phyloP scores from a whole-genome alignment of 2,329 filamentous ascomycete genomes.

The Stenocarpella maydis region DNA sequence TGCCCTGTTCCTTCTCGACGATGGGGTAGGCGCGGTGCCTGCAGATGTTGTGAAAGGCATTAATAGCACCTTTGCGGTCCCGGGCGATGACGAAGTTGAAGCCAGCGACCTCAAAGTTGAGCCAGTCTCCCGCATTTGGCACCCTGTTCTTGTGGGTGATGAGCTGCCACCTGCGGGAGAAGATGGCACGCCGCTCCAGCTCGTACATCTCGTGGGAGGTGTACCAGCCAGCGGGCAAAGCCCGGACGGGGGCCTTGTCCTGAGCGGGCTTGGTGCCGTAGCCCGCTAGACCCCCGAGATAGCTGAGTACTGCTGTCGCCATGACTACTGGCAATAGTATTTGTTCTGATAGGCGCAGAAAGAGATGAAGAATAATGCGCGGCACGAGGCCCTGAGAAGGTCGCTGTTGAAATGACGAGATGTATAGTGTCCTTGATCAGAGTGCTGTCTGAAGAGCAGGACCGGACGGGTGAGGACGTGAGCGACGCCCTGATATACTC shows the following conservation, averaged over 20 bases:
- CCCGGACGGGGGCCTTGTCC: conserved; percentile 43
- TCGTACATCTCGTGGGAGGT: conserved; percentile 62
- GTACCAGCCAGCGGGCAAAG: conserved; percentile 62
- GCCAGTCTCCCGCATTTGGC: conserved; percentile 62
- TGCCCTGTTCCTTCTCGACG: conserved; percentile 59
- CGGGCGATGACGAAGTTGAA: conserved; percentile 62
- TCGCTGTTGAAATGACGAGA: not conserved
- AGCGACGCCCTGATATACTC: conserved; percentile 18
- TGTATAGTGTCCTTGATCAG: not conserved
- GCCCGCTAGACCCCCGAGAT: conserved; percentile 24
- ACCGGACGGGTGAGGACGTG: conserved; percentile 2
- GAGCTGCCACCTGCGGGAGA: conserved; percentile 64
- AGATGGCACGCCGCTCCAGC: conserved; percentile 64
- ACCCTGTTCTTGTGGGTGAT: conserved; percentile 62
- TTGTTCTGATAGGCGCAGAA: not conserved
- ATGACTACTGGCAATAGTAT: not conserved
- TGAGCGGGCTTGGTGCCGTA: conserved; percentile 6
- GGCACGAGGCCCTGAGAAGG: not conserved
- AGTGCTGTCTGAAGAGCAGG: not conserved
- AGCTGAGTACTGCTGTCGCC: conserved; percentile 25
- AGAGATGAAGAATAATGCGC: not conserved
- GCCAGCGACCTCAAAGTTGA: conserved; percentile 62
- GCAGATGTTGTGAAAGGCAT: conserved; percentile 70
- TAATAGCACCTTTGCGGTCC: conserved; percentile 60
- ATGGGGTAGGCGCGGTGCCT: conserved; percentile 68